Evolutionary conservation across 495 filamentous ascomycete genomes (phyloP).

Genomic region (Glutinoglossum americanum): DNA sequence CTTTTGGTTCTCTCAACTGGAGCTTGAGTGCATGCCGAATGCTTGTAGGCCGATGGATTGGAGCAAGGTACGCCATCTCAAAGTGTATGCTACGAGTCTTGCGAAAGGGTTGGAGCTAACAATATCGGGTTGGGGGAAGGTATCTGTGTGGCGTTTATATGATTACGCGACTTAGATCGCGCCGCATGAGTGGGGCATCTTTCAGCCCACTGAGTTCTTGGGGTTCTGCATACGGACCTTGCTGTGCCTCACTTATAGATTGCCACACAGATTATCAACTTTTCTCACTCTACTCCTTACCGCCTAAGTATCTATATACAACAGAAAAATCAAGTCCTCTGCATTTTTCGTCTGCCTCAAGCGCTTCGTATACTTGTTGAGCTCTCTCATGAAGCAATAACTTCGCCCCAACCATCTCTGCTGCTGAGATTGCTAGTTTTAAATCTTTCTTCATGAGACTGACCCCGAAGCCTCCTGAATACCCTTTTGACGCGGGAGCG

Average conservation of each 20-base stretch:
- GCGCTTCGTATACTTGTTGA: constrained; percentile 42
- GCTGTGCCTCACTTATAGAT: too few species aligned
- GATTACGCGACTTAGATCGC: too few species aligned
- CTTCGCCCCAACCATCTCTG: constrained; percentile 40
- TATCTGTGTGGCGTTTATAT: too few species aligned
- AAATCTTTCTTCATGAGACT: constrained; percentile 73
- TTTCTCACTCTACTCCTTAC: constrained; percentile 18
- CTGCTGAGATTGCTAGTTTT: constrained; percentile 48
- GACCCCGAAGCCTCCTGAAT: constrained; percentile 65
- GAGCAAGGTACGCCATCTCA: constrained; percentile 79
- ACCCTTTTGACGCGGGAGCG: constrained; percentile 51
- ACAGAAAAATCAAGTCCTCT: constrained; percentile 69
- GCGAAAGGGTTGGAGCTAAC: neutral
- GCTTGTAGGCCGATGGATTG: constrained; percentile 80
- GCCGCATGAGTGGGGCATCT: too few species aligned
- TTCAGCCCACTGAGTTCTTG: too few species aligned
- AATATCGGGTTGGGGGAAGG: neutral
- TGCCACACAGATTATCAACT: too few species aligned
- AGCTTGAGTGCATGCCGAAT: constrained; percentile 71
- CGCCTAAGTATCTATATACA: constrained; percentile 53
- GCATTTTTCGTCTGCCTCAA: constrained; percentile 31
- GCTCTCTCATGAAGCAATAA: constrained; percentile 44
- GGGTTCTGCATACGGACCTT: too few species aligned
- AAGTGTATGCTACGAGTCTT: neutral
- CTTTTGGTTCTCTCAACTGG: constrained; percentile 45